Evolutionary conservation across 768 basidiomycete genomes (phyloP).

Genomic region (Boletellus ananiceps): DNA sequence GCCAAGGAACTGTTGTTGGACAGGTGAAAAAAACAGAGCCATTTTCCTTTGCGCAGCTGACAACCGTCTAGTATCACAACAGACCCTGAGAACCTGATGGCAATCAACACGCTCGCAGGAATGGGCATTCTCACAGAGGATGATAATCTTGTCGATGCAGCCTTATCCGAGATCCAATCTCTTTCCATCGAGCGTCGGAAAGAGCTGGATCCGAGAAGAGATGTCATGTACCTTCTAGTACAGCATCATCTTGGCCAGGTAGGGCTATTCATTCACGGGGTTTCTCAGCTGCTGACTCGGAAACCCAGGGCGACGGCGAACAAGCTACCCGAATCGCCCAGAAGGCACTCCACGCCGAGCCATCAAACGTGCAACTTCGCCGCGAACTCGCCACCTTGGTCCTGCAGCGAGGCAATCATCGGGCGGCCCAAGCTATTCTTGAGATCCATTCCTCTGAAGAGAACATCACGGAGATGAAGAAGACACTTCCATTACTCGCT

Average conservation of each 20-base stretch:
- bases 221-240: constrained; percentile 67
- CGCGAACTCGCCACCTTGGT: constrained; percentile 52
- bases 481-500: constrained; percentile 48
- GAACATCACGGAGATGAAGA: constrained; percentile 35
- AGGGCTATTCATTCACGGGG: constrained; percentile 7
- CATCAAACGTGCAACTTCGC: constrained; percentile 45
- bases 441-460: constrained; percentile 27
- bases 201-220: constrained; percentile 61
- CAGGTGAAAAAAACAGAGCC: constrained; percentile 51
- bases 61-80: constrained; percentile 54
- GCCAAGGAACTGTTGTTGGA: constrained; percentile 79
- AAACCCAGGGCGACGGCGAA: constrained; percentile 41
- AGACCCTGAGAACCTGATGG: constrained; percentile 74
- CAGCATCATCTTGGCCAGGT: constrained; percentile 76
- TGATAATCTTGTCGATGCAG: constrained; percentile 77
- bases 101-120: constrained; percentile 81
- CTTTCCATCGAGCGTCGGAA: constrained; percentile 63
- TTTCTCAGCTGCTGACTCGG: not conserved
- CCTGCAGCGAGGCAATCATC: constrained; percentile 43
- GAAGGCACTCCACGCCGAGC: constrained; percentile 53
- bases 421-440: constrained; percentile 46
- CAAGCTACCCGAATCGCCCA: constrained; percentile 54
- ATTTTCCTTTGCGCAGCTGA: constrained; percentile 11
- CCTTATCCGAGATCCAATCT: constrained; percentile 72
- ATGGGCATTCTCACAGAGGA: constrained; percentile 84